These are phyloP conservation scores for Candida gigantensis DNA, from an alignment of 1,139 yeast species.

Conservation along the genomic window DNA sequence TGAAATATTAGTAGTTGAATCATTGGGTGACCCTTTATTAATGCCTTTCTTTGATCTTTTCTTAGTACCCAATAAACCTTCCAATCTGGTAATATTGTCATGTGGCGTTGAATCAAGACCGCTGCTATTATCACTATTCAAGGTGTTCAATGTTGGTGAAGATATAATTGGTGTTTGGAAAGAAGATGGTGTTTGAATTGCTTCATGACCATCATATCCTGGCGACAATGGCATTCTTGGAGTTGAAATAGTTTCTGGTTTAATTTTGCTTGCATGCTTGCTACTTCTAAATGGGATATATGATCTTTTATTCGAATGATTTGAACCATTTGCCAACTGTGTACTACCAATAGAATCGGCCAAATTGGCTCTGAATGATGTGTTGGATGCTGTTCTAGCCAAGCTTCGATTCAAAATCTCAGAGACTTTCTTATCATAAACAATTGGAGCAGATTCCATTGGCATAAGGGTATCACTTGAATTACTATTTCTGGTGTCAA, in stretches of 20 bases:
- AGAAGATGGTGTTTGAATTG: slow-evolving; percentile 9
- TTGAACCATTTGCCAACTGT: slow-evolving; percentile 17
- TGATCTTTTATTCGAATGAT: slow-evolving; percentile 31
- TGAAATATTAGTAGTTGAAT: slow-evolving; percentile 4
- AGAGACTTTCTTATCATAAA: slow-evolving; percentile 78
- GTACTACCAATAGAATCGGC: slow-evolving; percentile 55
- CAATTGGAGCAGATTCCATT: slow-evolving; percentile 73
- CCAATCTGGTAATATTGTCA: slow-evolving; percentile 24
- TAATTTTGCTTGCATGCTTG: slow-evolving; percentile 11
- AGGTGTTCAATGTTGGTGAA: slow-evolving; percentile 3
- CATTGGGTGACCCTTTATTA: slow-evolving; percentile 7
- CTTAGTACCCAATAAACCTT: slow-evolving; percentile 32
- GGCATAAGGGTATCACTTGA: slow-evolving; percentile 45
- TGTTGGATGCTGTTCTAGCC: slow-evolving; percentile 72
- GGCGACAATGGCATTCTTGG: slow-evolving; percentile 27
- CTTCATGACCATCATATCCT: slow-evolving; percentile 18
- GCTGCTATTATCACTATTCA: slow-evolving; percentile 5
- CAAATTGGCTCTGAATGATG: slow-evolving; percentile 73
- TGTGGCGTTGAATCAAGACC: not conserved
- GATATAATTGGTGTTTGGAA: slow-evolving; percentile 9
- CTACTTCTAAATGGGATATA: slow-evolving; percentile 47
- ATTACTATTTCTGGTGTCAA: slow-evolving; percentile 44
- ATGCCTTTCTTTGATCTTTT: slow-evolving; percentile 23
- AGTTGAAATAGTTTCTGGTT: not conserved
- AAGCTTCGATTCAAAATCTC: slow-evolving; percentile 72